phyloP scores from a whole-genome alignment of 2,329 filamentous ascomycete species.

The Reticulascus tulasneorum region DNA sequence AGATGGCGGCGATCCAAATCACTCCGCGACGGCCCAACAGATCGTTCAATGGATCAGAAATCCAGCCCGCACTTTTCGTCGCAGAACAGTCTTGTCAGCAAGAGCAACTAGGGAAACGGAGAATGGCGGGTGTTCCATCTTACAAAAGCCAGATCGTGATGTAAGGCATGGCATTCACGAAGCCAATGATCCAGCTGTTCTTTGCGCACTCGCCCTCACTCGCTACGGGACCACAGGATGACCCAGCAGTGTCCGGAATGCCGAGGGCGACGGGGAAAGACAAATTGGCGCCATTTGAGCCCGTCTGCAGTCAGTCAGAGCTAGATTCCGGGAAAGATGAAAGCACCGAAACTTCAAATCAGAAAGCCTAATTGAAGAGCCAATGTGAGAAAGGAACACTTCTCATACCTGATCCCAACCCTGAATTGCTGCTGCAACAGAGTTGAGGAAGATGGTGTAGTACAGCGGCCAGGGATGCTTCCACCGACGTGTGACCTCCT shows the following conservation, averaged over 20 bases:
- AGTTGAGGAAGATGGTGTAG: constrained; percentile 46
- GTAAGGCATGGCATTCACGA: constrained; percentile 50
- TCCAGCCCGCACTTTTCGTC: constrained; percentile 49
- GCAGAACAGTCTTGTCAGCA: not conserved
- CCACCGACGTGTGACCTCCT: constrained; percentile 47
- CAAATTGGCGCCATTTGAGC: constrained; percentile 45
- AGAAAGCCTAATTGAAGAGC: not conserved
- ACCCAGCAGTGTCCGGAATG: constrained; percentile 29
- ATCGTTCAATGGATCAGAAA: constrained; percentile 59
- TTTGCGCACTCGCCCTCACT: constrained; percentile 32
- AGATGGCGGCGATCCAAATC: constrained; percentile 60
- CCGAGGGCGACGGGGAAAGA: constrained; percentile 40
- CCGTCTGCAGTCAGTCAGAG: constrained; percentile 26
- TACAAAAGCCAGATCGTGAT: constrained; percentile 39
- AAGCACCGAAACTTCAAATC: too few species aligned
- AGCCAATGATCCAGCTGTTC: constrained; percentile 58
- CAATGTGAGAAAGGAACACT: constrained; percentile 1
- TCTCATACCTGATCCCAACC: constrained; percentile 39
- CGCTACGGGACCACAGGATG: constrained; percentile 25
- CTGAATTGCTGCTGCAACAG: constrained; percentile 51
- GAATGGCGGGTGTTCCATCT: constrained; percentile 13
- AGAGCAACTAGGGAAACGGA: not conserved
- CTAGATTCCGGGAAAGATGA: not conserved
- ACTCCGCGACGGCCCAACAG: constrained; percentile 56
- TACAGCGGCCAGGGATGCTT: constrained; percentile 44